Evolutionary conservation across 2,329 filamentous ascomycete genomes (phyloP), one percentile per base, ranked within the genome.

Genomic region (Bretziella fagacearum): DNA sequence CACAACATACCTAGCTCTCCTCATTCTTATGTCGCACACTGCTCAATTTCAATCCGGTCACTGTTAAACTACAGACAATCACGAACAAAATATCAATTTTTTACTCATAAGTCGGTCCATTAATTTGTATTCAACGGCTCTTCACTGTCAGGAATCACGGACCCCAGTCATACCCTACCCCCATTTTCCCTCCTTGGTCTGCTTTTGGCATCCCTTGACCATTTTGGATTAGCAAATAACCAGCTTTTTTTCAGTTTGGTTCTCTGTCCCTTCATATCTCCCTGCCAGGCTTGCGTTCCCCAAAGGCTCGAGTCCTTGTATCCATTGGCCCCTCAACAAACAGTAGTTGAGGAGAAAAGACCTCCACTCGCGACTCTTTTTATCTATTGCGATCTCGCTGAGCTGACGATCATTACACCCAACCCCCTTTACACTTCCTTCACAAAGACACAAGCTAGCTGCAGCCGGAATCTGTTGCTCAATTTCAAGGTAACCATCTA

Each of bases 101-200:
- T n/a, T n/a, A n/a, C n/a, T n/a, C n/a, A n/a, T n/a, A n/a, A n/a
- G n/a, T n/a, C n/a, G n/a, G n/a, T n/a, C n/a, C n/a, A n/a, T n/a
- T n/a, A n/a, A n/a, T n/a, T n/a, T n/a, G n/a, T n/a, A n/a, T n/a
- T n/a, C n/a, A n/a, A n/a, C n/a, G n/a, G n/a, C n/a, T n/a, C n/a
- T n/a, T n/a, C n/a, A n/a, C n/a, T n/a, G n/a, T n/a, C n/a, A n/a
- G n/a, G n/a, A n/a, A n/a, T 43, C 40, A 43, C 40, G 25, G 40
- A 43, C 25, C 40, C 40, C 30, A 10, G 35, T 20, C 15, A 20
- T 10, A 20, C 15, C 35, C 11, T 22, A 15, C 40, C 25, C 40
- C 40, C 26, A 43, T 15, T 43, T 43, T 43, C 30, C 13, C 25
- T 43, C 25, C 7, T 30, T 43, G 26, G 40, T 23, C 20, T 29